Evolutionary conservation across 2,329 filamentous ascomycete species (phyloP), one percentile per base, ranked within the genome.

Genomic region (Epichloe scottii): DNA sequence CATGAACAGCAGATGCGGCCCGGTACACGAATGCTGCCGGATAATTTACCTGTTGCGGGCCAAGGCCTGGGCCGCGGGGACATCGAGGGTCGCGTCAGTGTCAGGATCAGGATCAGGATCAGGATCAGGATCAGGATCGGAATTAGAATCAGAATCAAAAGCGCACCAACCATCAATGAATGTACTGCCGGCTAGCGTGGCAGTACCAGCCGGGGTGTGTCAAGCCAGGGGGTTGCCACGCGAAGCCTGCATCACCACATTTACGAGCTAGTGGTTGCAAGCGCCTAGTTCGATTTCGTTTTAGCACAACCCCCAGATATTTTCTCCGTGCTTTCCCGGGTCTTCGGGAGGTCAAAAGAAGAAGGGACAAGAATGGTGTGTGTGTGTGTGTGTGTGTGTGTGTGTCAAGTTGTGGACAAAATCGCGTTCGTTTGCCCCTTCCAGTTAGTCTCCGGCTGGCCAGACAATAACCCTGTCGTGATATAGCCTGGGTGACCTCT

Each of bases 1-100:
- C 43, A 40, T 52, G 43, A 30, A 44, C 39, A 50, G 43, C 12
- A 47, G 51, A 53, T 53, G 48, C 51, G 51, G 51, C 44, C 48
- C 51, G 51, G 51, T 47, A 53, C 37, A 48, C 30, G 39, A 40
- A 42, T 43, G 33, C 37, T 49, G 35, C 51, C 50, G 50, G 42
- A 39, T 49, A 48, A 48, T 48, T 44, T 48, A 34, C 19, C 41
- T 23, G 39, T 12, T 8, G 40, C 12, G 30, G 34, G 41, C 21
- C 19, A 35, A 26, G 15, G 34, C 34, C n/a, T 43, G 39, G 5
- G 48, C 39, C 48, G 43, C n/a, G 35, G 41, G 21, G 21, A 33
- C 38, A 21, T 48, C 19, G 21, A 50, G n/a, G n/a, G 23, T 19
- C 17, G 44, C 33, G 35, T 34, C 30, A 39, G 34, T 19, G 4